These are phyloP conservation scores for Neurospora pannonica DNA, from an alignment of 495 filamentous ascomycete species.

Conservation along the genomic window DNA sequence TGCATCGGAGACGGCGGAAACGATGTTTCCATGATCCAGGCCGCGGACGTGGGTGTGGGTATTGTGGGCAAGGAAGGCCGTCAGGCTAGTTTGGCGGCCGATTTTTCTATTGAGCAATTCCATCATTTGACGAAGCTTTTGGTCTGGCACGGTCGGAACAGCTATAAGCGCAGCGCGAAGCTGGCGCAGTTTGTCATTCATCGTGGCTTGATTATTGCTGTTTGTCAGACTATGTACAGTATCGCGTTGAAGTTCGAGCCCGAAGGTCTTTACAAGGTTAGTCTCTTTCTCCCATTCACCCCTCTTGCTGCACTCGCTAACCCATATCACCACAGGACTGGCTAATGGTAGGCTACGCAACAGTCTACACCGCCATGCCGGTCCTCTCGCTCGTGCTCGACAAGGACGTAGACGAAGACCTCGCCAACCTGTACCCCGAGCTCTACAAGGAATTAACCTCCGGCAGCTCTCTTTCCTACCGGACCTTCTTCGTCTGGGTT, in stretches of 20 bases:
- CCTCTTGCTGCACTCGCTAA: conserved; percentile 11
- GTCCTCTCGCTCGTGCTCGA: conserved; percentile 96
- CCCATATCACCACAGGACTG: conserved; percentile 50
- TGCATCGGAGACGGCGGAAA: conserved; percentile 98
- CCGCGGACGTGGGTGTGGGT: conserved; percentile 93
- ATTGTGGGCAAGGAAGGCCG: conserved; percentile 97
- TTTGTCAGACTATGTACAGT: conserved; percentile 96
- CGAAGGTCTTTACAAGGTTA: conserved; percentile 70
- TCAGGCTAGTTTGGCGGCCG: conserved; percentile 88
- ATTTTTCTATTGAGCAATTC: conserved; percentile 94
- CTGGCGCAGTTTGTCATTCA: conserved; percentile 98
- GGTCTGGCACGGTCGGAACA: conserved; percentile 96
- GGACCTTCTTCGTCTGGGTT: conserved; percentile 97
- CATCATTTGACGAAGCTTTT: conserved; percentile 92
- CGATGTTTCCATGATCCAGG: conserved; percentile 98
- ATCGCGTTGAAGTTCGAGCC: conserved; percentile 87
- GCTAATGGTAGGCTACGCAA: conserved; percentile 95
- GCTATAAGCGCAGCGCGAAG: conserved; percentile 92
- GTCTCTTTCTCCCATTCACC: conserved; percentile 2
- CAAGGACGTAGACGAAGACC: conserved; percentile 83
- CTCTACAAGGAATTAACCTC: conserved; percentile 91
- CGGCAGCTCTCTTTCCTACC: conserved; percentile 76
- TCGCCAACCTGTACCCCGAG: conserved; percentile 93
- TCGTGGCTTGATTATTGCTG: conserved; percentile 84
- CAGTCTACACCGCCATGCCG: conserved; percentile 87